These are phyloP conservation scores for Paraurostyla sp. DNA, from an alignment of 73 alveolate genomes.

Conservation along the genomic window DNA sequence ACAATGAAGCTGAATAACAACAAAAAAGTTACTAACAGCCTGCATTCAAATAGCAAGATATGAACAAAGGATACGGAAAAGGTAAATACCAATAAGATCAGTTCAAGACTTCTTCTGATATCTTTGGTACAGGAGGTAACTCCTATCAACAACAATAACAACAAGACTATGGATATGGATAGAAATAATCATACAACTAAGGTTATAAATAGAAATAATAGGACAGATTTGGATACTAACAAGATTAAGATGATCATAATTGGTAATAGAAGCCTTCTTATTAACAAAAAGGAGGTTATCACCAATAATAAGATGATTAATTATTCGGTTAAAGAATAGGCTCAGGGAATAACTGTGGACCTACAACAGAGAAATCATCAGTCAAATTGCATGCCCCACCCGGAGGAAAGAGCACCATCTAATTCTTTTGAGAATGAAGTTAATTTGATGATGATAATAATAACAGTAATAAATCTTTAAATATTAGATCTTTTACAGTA, in stretches of 20 bases:
- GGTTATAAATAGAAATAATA: not conserved
- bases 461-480: not conserved
- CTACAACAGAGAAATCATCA: slow-evolving; percentile 70
- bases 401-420: slow-evolving; percentile 74
- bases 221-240: not conserved
- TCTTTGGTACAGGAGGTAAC: slow-evolving; percentile 28
- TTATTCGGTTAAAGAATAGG: slow-evolving; percentile 70
- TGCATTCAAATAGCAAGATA: slow-evolving; percentile 41
- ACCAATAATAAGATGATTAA: not conserved
- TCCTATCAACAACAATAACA: too few species aligned
- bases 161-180: too few species aligned
- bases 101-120: slow-evolving; percentile 15
- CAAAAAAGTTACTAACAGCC: slow-evolving; percentile 3
- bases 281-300: slow-evolving; percentile 5
- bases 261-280: too few species aligned
- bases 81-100: not conserved
- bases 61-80: not conserved
- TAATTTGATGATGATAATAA: not conserved
- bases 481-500: too few species aligned
- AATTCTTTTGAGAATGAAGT: slow-evolving; percentile 53
- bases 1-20: not conserved
- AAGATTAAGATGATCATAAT: not conserved
- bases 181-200: too few species aligned
- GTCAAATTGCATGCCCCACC: slow-evolving; percentile 77
- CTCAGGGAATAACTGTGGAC: slow-evolving; percentile 68